These are phyloP conservation scores for Trichoderma atroviride DNA, from an alignment of 2,329 filamentous ascomycete species.

Conservation along the genomic window DNA sequence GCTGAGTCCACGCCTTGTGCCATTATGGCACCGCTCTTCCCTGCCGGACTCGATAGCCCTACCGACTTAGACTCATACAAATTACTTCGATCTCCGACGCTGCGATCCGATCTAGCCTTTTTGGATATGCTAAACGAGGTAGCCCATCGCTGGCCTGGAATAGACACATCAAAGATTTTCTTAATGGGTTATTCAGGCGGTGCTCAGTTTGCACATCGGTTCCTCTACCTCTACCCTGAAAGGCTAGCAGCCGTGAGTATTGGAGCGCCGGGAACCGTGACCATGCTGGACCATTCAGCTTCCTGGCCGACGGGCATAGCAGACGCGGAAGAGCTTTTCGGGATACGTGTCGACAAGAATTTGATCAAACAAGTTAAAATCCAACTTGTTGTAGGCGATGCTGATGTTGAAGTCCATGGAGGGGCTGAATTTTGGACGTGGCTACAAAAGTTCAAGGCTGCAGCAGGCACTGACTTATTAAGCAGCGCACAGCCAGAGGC, in stretches of 20 bases:
- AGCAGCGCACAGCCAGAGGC: background rate
- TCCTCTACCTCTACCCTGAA: background rate
- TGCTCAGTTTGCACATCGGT: background rate
- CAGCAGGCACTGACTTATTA: background rate
- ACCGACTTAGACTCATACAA: background rate
- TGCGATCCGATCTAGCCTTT: background rate
- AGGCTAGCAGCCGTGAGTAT: background rate
- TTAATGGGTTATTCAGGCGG: background rate
- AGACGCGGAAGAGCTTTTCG: background rate
- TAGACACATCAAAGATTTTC: background rate
- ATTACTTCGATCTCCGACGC: background rate
- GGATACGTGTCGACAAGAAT: background rate
- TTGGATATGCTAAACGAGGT: background rate
- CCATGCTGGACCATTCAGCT: background rate
- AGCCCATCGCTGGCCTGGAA: background rate
- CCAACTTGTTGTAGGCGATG: background rate
- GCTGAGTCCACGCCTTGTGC: background rate
- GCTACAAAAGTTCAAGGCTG: background rate
- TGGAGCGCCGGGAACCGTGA: background rate
- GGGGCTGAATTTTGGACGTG: background rate
- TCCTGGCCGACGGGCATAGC: background rate
- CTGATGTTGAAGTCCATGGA: background rate
- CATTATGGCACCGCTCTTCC: background rate
- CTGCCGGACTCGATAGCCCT: background rate
- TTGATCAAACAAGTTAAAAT: background rate